Evolutionary conservation across 495 filamentous ascomycete species (phyloP), one percentile per base, ranked within the genome.

Genomic region (Daldinia bambusicola): DNA sequence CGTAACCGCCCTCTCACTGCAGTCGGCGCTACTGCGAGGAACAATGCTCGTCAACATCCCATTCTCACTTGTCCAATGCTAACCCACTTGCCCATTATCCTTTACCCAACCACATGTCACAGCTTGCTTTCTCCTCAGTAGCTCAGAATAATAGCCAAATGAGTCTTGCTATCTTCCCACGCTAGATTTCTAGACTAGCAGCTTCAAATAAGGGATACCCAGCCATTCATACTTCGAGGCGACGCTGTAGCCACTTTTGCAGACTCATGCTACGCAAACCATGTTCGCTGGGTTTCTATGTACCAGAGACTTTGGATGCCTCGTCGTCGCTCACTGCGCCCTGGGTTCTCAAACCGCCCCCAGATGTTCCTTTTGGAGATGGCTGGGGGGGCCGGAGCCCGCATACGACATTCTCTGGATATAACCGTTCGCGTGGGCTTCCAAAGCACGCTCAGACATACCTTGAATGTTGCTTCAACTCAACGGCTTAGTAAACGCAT

Each of bases 21-120:
- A 74, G 71, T 67, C 67, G 71, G 71, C 71, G 71, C 71, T 74
- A 74, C 71, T 74, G 71, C 68, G 71, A 74, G 71, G 71, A 74
- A 71, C 71, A 69, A 74, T 63, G 71, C 61, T 62, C 71, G 68
- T 74, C 68, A 70, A 71, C 71, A 70, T 71, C 68, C 67, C 68
- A 70, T 71, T 70, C 66, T 71, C 43, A 71, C 71, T 74, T 70
- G 71, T 67, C 71, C 68, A 48, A 58, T 65, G 50, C 65, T 58
- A 72, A 73, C 61, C 70, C 70, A 66, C 70, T 68, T 32, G 45
- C 37, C 18, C 36, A 63, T 63, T 53, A 55, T 55, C 43, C 48
- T 61, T 67, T 62, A 67, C 63, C 67, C 67, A 74, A 74, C 66
- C 63, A 74, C 62, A 67, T 56, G 34, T 66, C 70, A 61, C 51